These are phyloP conservation scores for Amesomyces nigricolor DNA, from an alignment of 2,329 filamentous ascomycete species.

Conservation along the genomic window DNA sequence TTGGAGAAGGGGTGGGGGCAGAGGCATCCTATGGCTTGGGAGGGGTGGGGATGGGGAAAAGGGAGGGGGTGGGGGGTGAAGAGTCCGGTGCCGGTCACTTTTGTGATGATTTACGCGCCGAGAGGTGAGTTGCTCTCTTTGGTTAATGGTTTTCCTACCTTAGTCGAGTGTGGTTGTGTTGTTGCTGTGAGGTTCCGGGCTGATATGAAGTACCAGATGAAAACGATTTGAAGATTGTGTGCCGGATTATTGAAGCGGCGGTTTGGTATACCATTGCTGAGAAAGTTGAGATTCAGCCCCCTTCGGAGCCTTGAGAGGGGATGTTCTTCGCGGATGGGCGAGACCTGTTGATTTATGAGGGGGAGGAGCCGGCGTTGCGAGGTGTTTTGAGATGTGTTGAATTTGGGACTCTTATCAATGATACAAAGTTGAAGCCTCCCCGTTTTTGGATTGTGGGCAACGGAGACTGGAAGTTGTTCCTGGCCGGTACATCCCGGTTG, in stretches of 20 bases:
- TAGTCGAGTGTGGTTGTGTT: no score
- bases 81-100: conserved; percentile 66
- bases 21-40: conserved; percentile 60
- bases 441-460: no score
- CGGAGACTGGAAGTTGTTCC: no score
- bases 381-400: no score
- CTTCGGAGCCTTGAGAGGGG: neutral
- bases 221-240: conserved; percentile 61
- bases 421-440: no score
- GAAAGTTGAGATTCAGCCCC: conserved; percentile 32
- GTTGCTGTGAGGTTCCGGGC: neutral
- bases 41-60: conserved; percentile 58
- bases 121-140: conserved; percentile 39
- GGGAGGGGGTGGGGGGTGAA: conserved; percentile 56
- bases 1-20: conserved; percentile 76
- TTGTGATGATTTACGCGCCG: conserved; percentile 79
- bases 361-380: no score
- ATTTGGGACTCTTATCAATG: no score
- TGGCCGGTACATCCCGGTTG: no score
- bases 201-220: conserved; percentile 38
- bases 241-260: conserved; percentile 66
- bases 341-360: no score
- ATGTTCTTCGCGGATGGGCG: neutral
- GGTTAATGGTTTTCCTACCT: neutral
- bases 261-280: conserved; percentile 59